Base-by-base conservation (phyloP, 192 early-diverging fungal genomes). In the Glomus cerebriforme region DNA sequence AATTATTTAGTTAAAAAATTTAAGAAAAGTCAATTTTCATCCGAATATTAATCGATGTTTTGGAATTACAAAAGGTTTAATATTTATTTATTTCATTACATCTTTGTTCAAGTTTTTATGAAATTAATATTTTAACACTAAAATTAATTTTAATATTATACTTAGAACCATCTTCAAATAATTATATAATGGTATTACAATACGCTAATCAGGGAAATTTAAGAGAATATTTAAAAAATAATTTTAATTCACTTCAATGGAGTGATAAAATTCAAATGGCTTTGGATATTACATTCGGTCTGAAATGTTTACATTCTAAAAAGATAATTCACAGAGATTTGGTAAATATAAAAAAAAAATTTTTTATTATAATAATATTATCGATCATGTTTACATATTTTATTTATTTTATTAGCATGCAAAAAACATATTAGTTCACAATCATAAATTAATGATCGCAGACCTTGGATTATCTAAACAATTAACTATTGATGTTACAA, bases 401-500 rank as follows among this genome's bases (percentile, higher is more conserved):
- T 60, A 59, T 60, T 60, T 31, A n/a, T 24, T 12, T 19, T 7
- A 43, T n/a, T n/a, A n/a, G n/a, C n/a, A n/a, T n/a, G n/a, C n/a
- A n/a, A n/a, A n/a, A n/a, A n/a, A n/a, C n/a, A n/a, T n/a, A n/a
- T n/a, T n/a, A n/a, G n/a, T n/a, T n/a, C n/a, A n/a, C n/a, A n/a
- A n/a, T n/a, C n/a, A 35, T 75, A 8, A 22, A 35, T 24, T 35
- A 31, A 60, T 45, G 13, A 75, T 75, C 29, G 59, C 73, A 37
- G 73, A 75, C 35, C 32, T 75, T 60, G 73, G 73, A 26, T 27
- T 75, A 54, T 75, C 73, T 0, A 62, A 34, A 22, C 22, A 35
- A 17, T 10, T 75, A n/a, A 35, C 27, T 35, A 13, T 22, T 10
- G 43, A 2, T 17, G 15, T 4, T 6, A 4, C 54, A 10, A 32